Evolutionary conservation across 441 rosid species (phyloP).

Genomic region (Adansonia madagascariensis): DNA sequence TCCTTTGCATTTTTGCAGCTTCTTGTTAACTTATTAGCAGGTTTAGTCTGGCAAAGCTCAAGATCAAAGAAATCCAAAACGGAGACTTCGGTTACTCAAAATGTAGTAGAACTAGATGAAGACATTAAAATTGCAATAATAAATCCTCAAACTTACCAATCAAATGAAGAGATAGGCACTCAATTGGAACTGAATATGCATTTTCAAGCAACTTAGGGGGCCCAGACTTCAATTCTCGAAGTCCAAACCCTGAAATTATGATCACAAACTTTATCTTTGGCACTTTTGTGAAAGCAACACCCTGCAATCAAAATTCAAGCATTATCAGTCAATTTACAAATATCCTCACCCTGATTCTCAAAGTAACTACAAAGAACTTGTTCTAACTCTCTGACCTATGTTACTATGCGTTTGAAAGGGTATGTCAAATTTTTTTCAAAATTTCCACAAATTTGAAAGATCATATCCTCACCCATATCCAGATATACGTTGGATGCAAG

Average conservation of each 20-base stretch:
- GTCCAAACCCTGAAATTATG: slow-evolving; percentile 11
- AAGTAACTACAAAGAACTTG: not conserved
- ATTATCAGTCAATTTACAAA: not conserved
- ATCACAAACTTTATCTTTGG: slow-evolving; percentile 26
- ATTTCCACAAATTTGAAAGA: too few relatives aligned
- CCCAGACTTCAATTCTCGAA: slow-evolving; percentile 26
- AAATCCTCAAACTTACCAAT: slow-evolving; percentile 12
- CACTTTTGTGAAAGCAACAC: slow-evolving; percentile 20
- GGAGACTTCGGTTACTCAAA: not conserved
- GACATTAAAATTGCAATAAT: not conserved
- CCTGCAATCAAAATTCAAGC: not conserved
- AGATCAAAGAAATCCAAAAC: not conserved
- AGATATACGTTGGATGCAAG: too few relatives aligned
- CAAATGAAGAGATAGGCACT: slow-evolving; percentile 20
- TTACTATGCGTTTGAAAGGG: too few relatives aligned
- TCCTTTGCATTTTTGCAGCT: not conserved
- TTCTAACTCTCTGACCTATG: not conserved
- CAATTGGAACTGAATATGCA: slow-evolving; percentile 11
- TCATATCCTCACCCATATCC: too few relatives aligned
- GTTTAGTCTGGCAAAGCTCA: not conserved
- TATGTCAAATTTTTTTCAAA: too few relatives aligned
- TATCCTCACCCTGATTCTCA: slow-evolving; percentile 9
- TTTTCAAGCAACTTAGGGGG: slow-evolving; percentile 22
- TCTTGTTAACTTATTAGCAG: not conserved
- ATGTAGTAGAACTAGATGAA: not conserved